Conservation (phyloP, 2,329 filamentous ascomycete genomes). For the Neodidymelliopsis sp. region DNA sequence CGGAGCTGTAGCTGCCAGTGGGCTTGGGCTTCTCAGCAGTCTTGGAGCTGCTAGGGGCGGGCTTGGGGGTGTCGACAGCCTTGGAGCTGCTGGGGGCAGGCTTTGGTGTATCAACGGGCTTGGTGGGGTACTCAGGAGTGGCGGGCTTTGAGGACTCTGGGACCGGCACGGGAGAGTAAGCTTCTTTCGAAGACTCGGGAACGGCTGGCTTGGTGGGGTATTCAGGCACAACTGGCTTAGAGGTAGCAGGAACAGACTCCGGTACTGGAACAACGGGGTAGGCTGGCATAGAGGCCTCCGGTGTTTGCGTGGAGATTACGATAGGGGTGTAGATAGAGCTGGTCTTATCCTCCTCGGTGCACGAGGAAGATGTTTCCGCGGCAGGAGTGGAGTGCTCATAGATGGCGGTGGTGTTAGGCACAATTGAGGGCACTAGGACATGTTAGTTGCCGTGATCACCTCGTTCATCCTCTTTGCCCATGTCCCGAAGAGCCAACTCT, state of each 20-base stretch:
- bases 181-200: slow-evolving; percentile 21
- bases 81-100: slow-evolving; percentile 17
- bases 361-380: slow-evolving; percentile 78
- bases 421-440: slow-evolving; percentile 31
- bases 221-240: slow-evolving; percentile 5
- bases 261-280: slow-evolving; percentile 14
- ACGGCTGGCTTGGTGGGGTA: neutral
- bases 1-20: slow-evolving; percentile 32
- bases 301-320: slow-evolving; percentile 21
- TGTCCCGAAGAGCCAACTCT: neutral
- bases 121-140: slow-evolving; percentile 9
- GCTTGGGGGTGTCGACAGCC: slow-evolving; percentile 22
- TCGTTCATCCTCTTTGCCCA: neutral
- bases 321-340: slow-evolving; percentile 59
- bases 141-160: slow-evolving; percentile 66
- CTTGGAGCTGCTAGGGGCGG: slow-evolving; percentile 32
- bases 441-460: slow-evolving; percentile 19
- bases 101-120: slow-evolving; percentile 10
- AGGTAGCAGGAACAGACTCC: slow-evolving; percentile 20
- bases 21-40: slow-evolving; percentile 39
- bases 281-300: slow-evolving; percentile 16
- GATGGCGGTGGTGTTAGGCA: slow-evolving; percentile 35
- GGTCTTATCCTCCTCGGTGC: slow-evolving; percentile 72
- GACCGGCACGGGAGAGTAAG: slow-evolving; percentile 16
- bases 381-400: slow-evolving; percentile 40